Base-by-base conservation (phyloP, 169 alveolate species). In the Eimeria praecox region DNA sequence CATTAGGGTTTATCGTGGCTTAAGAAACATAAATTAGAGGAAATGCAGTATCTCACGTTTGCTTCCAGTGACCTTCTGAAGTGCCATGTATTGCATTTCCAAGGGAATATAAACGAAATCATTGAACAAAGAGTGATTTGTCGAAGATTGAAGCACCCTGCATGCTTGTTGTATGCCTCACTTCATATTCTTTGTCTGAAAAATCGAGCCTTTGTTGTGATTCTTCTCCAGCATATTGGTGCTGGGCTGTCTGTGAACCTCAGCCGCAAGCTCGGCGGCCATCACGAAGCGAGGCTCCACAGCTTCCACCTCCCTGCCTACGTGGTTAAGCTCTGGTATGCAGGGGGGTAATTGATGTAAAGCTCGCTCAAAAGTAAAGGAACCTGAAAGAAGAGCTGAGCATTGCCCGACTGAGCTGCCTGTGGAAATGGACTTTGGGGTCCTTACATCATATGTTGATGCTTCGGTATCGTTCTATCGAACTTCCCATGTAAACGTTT, bases 1-100 rank as follows among this genome's bases (percentile, higher is more conserved):
- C 82, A 2, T 35, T 97, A 94, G 88, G 94, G 96, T 69, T 95
- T 87, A 8, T 27, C 0, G 49, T 16, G 3, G 14, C 96, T 96
- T 94, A 22, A 95, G 64, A 87, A 96, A 96, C 40, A 97, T 97
- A 90, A 83, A 96, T 78, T 96, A 94, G 95, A 87, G 96, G 40
- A 97, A 89, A 64, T 95, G 97, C 24, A 96, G 62, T 46, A 89
- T 92, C 96, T 95, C 14, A 30, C 89, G 0, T 97, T 88, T 78
- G 90, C 89, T 40, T 96, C 16, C 49, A 30, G 97, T 66, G 95
- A 91, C 56, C 96, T 96, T 18, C 49, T 12, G 10, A 46, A 44
- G 69, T n/a, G 16, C 33, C 30, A 44, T 40, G 20, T 5, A 12
- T 35, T 27, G 12, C 8, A 8, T 22, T 46, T 2, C 52, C 30